Conservation (phyloP, 805 yeast genomes). For the Vanderwaltozyma polyspora region DNA sequence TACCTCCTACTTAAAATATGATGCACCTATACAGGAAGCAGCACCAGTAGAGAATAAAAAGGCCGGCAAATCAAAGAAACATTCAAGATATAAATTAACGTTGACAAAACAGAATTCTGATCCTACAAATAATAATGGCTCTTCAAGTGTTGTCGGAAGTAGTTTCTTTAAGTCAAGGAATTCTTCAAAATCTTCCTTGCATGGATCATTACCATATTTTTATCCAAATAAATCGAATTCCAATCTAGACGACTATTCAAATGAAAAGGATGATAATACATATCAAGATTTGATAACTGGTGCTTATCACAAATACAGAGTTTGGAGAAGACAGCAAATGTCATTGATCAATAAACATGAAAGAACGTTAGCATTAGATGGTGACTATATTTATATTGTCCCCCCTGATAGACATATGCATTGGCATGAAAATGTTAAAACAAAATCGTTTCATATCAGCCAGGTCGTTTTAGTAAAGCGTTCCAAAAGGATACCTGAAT, state of each 20-base stretch:
- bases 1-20: conserved; percentile 15
- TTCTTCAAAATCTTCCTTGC: conserved; percentile 25
- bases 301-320: conserved; percentile 73
- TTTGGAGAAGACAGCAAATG: conserved; percentile 81
- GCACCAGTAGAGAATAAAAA: conserved; percentile 3
- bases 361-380: conserved; percentile 78
- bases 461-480: conserved; percentile 69
- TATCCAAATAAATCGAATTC: conserved; percentile 10
- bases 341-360: conserved; percentile 67
- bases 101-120: conserved; percentile 11
- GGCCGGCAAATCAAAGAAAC: conserved; percentile 7
- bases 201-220: conserved; percentile 12
- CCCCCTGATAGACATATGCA: conserved; percentile 68
- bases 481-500: conserved; percentile 60
- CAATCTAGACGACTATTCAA: conserved; percentile 7
- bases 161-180: conserved; percentile 28
- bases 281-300: conserved; percentile 31
- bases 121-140: conserved; percentile 7
- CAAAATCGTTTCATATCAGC: conserved; percentile 75
- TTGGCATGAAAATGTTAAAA: conserved; percentile 67
- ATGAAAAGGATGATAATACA: conserved; percentile 9
- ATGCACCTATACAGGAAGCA: conserved; percentile 2
- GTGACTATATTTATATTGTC: conserved; percentile 81
- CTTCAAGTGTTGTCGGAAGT: conserved; percentile 5
- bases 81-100: conserved; percentile 14